A percentile compares a stretch with the other conserved stretches of the same genome.
These are phyloP conservation scores for Talaromyces stipitatus DNA, from an alignment of 495 filamentous ascomycete species.

Conservation along the genomic window DNA sequence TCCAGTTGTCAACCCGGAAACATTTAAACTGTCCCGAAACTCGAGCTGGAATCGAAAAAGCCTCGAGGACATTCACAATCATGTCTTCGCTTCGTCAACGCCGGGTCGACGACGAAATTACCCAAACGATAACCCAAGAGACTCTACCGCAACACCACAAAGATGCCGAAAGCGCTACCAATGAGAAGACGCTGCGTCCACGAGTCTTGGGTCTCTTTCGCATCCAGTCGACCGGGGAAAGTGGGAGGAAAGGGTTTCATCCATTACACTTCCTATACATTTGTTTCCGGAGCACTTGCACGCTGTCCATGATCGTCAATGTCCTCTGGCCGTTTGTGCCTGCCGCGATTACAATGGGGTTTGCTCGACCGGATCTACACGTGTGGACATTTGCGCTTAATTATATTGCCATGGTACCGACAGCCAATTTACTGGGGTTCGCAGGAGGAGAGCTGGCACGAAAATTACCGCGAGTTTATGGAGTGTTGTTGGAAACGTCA, in stretches of 20 bases:
- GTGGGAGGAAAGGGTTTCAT: constrained; percentile 54
- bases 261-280: constrained; percentile 53
- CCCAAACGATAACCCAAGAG: neutral
- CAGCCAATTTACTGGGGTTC: constrained; percentile 82
- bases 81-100: constrained; percentile 3
- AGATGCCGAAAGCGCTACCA: neutral
- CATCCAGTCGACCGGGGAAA: constrained; percentile 56
- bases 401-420: constrained; percentile 79
- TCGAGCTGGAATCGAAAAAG: neutral
- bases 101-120: constrained; percentile 3
- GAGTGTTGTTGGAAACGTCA: constrained; percentile 70
- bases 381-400: constrained; percentile 62
- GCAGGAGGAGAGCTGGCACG: constrained; percentile 72
- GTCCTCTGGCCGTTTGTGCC: constrained; percentile 72
- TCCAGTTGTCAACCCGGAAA: neutral
- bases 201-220: constrained; percentile 18
- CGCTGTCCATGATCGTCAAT: constrained; percentile 50
- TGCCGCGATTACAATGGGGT: constrained; percentile 57
- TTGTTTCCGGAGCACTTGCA: constrained; percentile 51
- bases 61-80: neutral
- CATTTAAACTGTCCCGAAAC: neutral
- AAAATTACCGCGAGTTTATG: constrained; percentile 71
- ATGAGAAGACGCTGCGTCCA: neutral
- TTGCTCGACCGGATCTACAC: constrained; percentile 51
- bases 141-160: constrained; percentile 1